Conservation (phyloP, 495 filamentous ascomycete genomes). For the Podospora conica region DNA sequence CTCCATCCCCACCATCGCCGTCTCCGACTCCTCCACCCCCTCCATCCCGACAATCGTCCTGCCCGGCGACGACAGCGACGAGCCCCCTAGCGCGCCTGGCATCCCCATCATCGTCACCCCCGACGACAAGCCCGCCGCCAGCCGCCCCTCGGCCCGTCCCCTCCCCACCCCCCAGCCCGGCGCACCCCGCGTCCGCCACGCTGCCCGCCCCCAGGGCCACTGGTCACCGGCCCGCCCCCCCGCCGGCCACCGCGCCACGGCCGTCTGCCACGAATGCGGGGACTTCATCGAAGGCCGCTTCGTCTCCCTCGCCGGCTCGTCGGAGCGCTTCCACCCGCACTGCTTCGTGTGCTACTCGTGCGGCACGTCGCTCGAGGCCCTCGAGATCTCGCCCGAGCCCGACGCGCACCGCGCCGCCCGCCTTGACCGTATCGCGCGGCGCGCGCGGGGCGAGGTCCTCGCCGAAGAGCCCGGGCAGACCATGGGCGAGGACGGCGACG, state of each 20-base stretch:
- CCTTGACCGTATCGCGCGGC: slow-evolving; percentile 59
- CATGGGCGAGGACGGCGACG: slow-evolving; percentile 62
- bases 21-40: slow-evolving; percentile 26
- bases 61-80: slow-evolving; percentile 26
- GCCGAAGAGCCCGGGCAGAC: slow-evolving; percentile 51
- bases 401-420: slow-evolving; percentile 60
- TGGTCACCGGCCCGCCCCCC: slow-evolving; percentile 41
- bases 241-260: slow-evolving; percentile 57
- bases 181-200: slow-evolving; percentile 31
- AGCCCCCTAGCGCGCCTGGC: slow-evolving; percentile 19
- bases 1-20: slow-evolving; percentile 22
- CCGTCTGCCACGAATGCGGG: slow-evolving; percentile 76
- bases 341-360: slow-evolving; percentile 92
- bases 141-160: slow-evolving; percentile 29
- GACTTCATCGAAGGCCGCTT: slow-evolving; percentile 83
- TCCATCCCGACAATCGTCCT: slow-evolving; percentile 22
- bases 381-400: slow-evolving; percentile 94
- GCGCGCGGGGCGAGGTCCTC: slow-evolving; percentile 52
- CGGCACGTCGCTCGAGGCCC: slow-evolving; percentile 79
- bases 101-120: slow-evolving; percentile 43
- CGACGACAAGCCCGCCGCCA: slow-evolving; percentile 28
- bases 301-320: slow-evolving; percentile 64
- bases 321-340: slow-evolving; percentile 79
- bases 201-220: slow-evolving; percentile 37
- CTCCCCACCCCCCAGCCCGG: slow-evolving; percentile 34